Conservation (phyloP, 2,329 filamentous ascomycete species). For the Epichloe gansuensis region DNA sequence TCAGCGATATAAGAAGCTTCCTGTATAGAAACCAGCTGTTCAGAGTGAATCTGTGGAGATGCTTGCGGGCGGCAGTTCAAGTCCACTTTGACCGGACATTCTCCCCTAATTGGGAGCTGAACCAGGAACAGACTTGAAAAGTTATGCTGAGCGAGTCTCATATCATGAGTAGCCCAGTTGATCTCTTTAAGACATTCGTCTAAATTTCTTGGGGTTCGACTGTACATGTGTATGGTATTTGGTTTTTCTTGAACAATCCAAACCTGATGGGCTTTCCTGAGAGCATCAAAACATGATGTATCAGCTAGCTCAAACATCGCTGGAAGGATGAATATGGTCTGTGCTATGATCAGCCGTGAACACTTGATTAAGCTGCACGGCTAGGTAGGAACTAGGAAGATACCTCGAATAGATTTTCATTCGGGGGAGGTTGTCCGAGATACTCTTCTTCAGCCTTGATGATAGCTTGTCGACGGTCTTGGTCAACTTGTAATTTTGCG, state of each 20-base stretch:
- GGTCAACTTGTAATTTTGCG: slow-evolving; percentile 13
- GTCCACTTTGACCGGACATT: slow-evolving; percentile 11
- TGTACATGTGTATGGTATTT: slow-evolving; percentile 16
- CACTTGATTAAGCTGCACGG: neutral
- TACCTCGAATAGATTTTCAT: slow-evolving; percentile 14
- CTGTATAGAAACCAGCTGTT: neutral
- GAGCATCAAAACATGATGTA: slow-evolving; percentile 12
- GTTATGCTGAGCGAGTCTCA: slow-evolving; percentile 16
- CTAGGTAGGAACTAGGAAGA: neutral
- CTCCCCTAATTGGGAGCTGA: slow-evolving; percentile 13
- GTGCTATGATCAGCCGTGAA: slow-evolving; percentile 4
- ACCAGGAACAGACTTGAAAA: slow-evolving; percentile 15
- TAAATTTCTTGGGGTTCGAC: slow-evolving; percentile 13
- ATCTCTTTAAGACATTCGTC: slow-evolving; percentile 16
- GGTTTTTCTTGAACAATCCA: slow-evolving; percentile 18
- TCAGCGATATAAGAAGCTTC: neutral
- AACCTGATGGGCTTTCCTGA: slow-evolving; percentile 17
- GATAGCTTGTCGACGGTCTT: slow-evolving; percentile 8
- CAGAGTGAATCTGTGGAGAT: neutral
- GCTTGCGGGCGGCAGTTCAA: slow-evolving; percentile 14
- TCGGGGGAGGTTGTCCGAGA: slow-evolving; percentile 14
- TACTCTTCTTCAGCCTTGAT: slow-evolving; percentile 11
- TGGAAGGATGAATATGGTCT: slow-evolving; percentile 18
- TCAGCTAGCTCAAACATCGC: slow-evolving; percentile 16
- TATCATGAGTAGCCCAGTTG: slow-evolving; percentile 20